Evolutionary conservation across 192 early-diverging fungal species (phyloP).

Genomic region (Chytriomyces hyalinus): DNA sequence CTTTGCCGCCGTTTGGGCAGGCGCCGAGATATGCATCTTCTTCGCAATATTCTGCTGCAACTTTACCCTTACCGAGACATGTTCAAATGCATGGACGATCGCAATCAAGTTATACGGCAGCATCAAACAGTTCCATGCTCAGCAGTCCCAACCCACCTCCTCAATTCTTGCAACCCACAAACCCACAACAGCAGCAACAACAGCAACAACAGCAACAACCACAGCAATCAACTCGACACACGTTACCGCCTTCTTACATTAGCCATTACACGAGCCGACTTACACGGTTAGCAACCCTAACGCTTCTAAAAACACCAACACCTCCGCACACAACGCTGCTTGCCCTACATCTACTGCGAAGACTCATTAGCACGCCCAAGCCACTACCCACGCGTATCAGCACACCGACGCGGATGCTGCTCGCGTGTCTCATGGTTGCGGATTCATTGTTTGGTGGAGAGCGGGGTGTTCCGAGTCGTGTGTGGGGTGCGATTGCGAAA

Average conservation of each 20-base stretch:
- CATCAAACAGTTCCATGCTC: too few species aligned
- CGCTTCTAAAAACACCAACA: slow-evolving; percentile 9
- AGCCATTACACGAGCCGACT: slow-evolving; percentile 11
- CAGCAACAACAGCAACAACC: background rate
- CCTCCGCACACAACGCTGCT: slow-evolving; percentile 17
- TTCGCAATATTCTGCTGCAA: background rate
- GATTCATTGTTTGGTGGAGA: slow-evolving; percentile 12
- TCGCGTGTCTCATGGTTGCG: slow-evolving; percentile 18
- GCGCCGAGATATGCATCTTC: background rate
- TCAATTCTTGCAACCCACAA: background rate
- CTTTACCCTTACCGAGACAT: background rate
- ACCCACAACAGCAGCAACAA: background rate
- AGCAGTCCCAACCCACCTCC: background rate
- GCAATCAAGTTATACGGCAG: too few species aligned
- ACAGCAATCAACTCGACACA: background rate
- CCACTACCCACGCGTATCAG: slow-evolving; percentile 6
- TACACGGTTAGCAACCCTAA: slow-evolving; percentile 14
- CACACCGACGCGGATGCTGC: slow-evolving; percentile 12
- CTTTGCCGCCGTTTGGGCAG: background rate
- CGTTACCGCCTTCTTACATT: slow-evolving; percentile 11
- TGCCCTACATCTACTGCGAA: slow-evolving; percentile 13
- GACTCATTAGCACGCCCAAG: background rate
- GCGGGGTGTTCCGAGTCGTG: slow-evolving; percentile 14
- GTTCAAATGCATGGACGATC: too few species aligned
- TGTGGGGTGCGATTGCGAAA: slow-evolving; percentile 11